These are phyloP conservation scores for Pythium grandisporangium DNA, from an alignment of 352 stramenopile genomes.

Conservation along the genomic window DNA sequence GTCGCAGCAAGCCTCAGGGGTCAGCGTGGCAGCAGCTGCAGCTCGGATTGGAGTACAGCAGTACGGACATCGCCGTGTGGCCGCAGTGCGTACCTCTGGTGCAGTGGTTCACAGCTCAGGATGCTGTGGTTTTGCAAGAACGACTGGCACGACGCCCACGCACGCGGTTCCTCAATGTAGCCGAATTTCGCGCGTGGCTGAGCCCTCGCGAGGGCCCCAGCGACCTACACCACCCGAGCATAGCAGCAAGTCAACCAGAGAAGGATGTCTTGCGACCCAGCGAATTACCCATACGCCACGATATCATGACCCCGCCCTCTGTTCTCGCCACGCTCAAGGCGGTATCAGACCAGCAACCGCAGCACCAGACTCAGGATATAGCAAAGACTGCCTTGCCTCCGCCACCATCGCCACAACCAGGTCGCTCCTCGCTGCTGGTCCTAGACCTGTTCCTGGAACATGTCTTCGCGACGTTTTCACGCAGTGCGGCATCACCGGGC, in stretches of 20 bases:
- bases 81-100: slow-evolving; percentile 43
- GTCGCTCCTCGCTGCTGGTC: slow-evolving; percentile 11
- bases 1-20: slow-evolving; percentile 1
- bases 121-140: slow-evolving; percentile 23
- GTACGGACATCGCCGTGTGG: slow-evolving; percentile 44
- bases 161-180: slow-evolving; percentile 21
- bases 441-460: slow-evolving; percentile 50
- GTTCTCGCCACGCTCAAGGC: slow-evolving; percentile 4
- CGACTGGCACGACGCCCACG: slow-evolving; percentile 14
- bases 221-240: too few relatives aligned
- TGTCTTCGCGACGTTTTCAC: slow-evolving; percentile 54
- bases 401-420: slow-evolving; percentile 1
- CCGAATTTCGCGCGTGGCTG: slow-evolving; percentile 45
- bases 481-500: slow-evolving; percentile 5
- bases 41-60: slow-evolving; percentile 38
- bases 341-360: background rate
- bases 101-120: slow-evolving; percentile 54
- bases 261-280: too few relatives aligned
- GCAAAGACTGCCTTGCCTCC: background rate
- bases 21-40: slow-evolving; percentile 22
- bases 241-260: slow-evolving; percentile 2
- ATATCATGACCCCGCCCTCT: slow-evolving; percentile 37
- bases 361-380: background rate
- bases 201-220: too few relatives aligned
- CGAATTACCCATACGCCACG: slow-evolving; percentile 12